Base-by-base conservation (phyloP, 208 protist species). In the Angomonas ambiguus region DNA sequence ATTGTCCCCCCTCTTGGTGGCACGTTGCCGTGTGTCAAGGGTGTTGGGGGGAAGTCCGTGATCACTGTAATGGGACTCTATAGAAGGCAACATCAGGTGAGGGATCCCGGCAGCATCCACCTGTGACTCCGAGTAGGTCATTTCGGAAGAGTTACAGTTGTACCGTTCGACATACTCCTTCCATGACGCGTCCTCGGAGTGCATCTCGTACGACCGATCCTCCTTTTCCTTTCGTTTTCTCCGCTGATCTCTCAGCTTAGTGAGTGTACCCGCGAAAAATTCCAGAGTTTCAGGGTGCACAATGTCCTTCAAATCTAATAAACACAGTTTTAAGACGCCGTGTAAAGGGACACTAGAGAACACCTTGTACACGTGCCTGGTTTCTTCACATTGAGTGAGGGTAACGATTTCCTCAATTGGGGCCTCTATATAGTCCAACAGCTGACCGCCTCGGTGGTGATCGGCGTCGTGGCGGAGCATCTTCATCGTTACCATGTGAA, bases 331-430 rank as follows among this genome's bases (percentile, higher is more conserved):
- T 24, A 93, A 68, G n/a, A 75, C 87, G 62, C 79, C 83, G 65
- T 93, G 85, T 38, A 95, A 63, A 0, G 89, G 89, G 11, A 95
- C 75, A 73, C 91, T 82, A 2, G 86, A 73, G 49, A 93, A 92
- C 18, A 82, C 82, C 70, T 90, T 92, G 80, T 89, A 91, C 58
- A 82, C 82, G 63, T 65, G 75, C 27, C 77, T 73, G 24, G 76
- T 86, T 51, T 83, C 78, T 67, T 88, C 85, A 53, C 73, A 74
- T 69, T 93, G 89, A 62, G 76, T 74, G 49, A 95, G 79, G 22
- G 74, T 79, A 10, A 79, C 67, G 33, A 95, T 77, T 53, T 91
- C 86, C 51, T 83, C 73, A 13, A 95, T 61, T 1, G 53, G 57
- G 18, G 76, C 89, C 10, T 66, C 51, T 32, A 95, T 76, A 2